Base-by-base conservation (phyloP, 306 rosid genomes). In the Pyrus betulifolia region DNA sequence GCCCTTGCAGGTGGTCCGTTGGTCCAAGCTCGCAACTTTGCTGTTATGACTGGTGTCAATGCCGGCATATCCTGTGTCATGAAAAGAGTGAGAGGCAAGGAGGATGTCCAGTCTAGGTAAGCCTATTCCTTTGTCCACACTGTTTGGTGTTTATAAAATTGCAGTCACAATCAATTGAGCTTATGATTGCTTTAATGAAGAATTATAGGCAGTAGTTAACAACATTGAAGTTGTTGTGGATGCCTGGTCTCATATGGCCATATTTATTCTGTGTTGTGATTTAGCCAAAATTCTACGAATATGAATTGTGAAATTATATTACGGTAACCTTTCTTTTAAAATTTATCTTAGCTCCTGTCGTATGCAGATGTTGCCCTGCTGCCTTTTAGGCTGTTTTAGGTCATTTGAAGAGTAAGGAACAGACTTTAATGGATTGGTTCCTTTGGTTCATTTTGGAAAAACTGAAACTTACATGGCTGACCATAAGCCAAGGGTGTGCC, bases 41-140 rank as follows among this genome's bases (percentile, higher is more conserved):
- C 99, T 69, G 97, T 96, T 63, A 92, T 96, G 97, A 92, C 98
- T 0, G 99, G 99, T 70, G 97, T 86, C 66, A 96, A 92, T 83
- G 99, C 99, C 25, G 99, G 99, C 45, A 92, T 96, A 74, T 69
- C 99, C 25, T 91, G 90, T 84, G 90, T 92, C 44, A 86, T 96
- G 98, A 96, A 80, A 87, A 93, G 99, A 85, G 3, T 96, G 71
- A 87, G 98, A 80, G 98, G 99, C 65, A 96, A 92, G 86, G 99
- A 96, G 78, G 99, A 96, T 83, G 94, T 92, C 25, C 93, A 96
- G 76, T 82, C 90, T 55, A 91, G 98, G 99, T 96, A 38, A 83
- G 87, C 6, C 75, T 79, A 25, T 60, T 71, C 28, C 21, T 72
- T 72, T 44, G 38, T 5, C 55, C 21, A 15, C 55, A 15, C 46